Percentiles rank a stretch among this genome's conserved stretches.
phyloP scores from a whole-genome alignment of 1,284 basidiomycete genomes.

The Singerocomus rubriflavus region DNA sequence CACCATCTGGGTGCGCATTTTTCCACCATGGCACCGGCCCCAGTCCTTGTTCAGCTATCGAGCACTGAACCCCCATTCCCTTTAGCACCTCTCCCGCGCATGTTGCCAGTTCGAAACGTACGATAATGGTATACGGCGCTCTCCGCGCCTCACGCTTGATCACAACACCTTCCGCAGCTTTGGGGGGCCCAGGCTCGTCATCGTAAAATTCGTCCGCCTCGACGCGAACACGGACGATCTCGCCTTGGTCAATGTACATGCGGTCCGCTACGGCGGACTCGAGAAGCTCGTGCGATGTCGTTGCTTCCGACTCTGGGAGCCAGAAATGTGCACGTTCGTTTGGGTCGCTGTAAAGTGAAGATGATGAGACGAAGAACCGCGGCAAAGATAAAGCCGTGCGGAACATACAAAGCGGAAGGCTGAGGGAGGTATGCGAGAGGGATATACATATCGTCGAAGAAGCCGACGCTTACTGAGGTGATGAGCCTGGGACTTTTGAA shows the following conservation, averaged over 20 bases:
- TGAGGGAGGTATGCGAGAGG: conserved; percentile 69
- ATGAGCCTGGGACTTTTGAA: not conserved
- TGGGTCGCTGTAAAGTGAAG: conserved; percentile 54
- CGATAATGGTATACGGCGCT: conserved; percentile 74
- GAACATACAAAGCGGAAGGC: conserved; percentile 72
- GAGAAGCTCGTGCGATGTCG: conserved; percentile 60
- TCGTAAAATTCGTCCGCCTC: conserved; percentile 90
- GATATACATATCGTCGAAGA: conserved; percentile 94
- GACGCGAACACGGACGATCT: conserved; percentile 84
- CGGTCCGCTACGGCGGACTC: conserved; percentile 67
- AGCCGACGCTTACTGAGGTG: conserved; percentile 75
- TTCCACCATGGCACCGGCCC: conserved; percentile 77
- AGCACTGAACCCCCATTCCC: conserved; percentile 57
- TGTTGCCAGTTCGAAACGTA: conserved; percentile 39
- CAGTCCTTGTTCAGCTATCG: conserved; percentile 87
- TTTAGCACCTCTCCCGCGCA: not conserved
- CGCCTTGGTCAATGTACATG: conserved; percentile 84
- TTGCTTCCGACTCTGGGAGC: conserved; percentile 61
- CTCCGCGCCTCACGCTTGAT: conserved; percentile 51
- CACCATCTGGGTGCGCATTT: conserved; percentile 42
- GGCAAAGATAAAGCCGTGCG: not conserved
- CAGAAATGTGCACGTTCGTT: conserved; percentile 83
- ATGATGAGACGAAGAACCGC: not conserved
- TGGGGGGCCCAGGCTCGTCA: conserved; percentile 84
- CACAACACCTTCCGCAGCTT: conserved; percentile 65